Conservation (phyloP, 352 stramenopile species). For the Globisporangium polare region DNA sequence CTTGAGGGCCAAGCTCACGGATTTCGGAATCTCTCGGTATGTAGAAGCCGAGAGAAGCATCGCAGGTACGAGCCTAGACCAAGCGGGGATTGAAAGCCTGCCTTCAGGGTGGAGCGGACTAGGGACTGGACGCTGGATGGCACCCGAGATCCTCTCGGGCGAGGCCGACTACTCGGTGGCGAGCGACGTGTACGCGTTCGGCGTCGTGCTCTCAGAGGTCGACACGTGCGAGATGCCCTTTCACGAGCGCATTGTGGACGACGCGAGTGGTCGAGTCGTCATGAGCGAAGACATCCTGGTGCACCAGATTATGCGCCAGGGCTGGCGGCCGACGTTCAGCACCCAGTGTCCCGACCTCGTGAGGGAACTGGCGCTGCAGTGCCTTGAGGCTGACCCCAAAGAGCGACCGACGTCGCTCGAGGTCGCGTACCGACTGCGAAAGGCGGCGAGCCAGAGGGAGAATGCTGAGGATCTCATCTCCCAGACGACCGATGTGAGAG, state of each 20-base stretch:
- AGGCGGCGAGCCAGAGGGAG: conserved; percentile 32
- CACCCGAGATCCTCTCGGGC: conserved; percentile 24
- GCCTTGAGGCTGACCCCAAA: conserved; percentile 32
- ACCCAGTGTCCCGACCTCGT: conserved; percentile 39
- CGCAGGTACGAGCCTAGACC: not conserved
- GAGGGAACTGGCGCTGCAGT: conserved; percentile 41
- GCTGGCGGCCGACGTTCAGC: conserved; percentile 46
- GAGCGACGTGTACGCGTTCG: conserved; percentile 28
- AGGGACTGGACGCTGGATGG: conserved; percentile 20
- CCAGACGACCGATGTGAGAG: conserved; percentile 12
- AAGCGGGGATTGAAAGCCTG: not conserved
- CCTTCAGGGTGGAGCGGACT: conserved; percentile 2
- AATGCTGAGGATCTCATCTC: conserved; percentile 24
- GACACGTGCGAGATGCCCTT: conserved; percentile 64
- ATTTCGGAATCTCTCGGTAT: conserved; percentile 41
- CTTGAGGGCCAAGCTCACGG: conserved; percentile 32
- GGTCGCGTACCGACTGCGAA: conserved; percentile 41
- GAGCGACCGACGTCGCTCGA: conserved; percentile 39
- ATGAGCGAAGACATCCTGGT: conserved; percentile 38
- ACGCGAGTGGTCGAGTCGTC: not conserved
- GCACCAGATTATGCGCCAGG: conserved; percentile 44
- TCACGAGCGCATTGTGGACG: conserved; percentile 31
- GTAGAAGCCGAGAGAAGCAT: conserved; percentile 9
- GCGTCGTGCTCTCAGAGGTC: conserved; percentile 52
- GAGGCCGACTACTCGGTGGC: conserved; percentile 5